Evolutionary conservation across 192 early-diverging fungal genomes (phyloP).

Genomic region (Backusella australiensis): DNA sequence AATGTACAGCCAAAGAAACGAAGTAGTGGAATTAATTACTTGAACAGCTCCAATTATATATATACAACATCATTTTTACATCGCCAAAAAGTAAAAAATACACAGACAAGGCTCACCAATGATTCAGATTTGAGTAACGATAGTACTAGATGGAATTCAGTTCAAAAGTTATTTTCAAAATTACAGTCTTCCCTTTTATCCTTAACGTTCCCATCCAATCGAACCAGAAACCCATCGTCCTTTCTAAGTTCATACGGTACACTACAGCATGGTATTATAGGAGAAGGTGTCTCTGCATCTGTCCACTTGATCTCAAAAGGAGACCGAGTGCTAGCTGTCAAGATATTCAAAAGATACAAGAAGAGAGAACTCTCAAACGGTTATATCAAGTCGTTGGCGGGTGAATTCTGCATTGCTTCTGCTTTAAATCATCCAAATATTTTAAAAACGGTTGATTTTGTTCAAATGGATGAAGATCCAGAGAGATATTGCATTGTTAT

Average conservation of each 20-base stretch:
- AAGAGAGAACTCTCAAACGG: slow-evolving; percentile 86
- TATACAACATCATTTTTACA: neutral
- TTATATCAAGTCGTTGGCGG: slow-evolving; percentile 90
- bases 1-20: neutral
- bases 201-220: neutral
- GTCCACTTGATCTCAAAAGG: neutral
- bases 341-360: slow-evolving; percentile 43
- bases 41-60: neutral
- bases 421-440: slow-evolving; percentile 89
- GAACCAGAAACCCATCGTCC: neutral
- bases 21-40: neutral
- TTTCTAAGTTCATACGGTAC: neutral
- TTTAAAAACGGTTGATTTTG: slow-evolving; percentile 90
- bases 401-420: slow-evolving; percentile 95
- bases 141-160: neutral
- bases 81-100: neutral
- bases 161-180: neutral
- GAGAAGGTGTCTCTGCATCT: slow-evolving; percentile 6
- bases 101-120: neutral
- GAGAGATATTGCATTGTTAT: slow-evolving; percentile 73
- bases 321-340: slow-evolving; percentile 16
- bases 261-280: neutral
- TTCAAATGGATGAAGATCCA: slow-evolving; percentile 79
- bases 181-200: neutral
- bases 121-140: neutral